Evolutionary conservation across 2,329 filamentous ascomycete genomes (phyloP).

Genomic region (Diaporthe longicolla): DNA sequence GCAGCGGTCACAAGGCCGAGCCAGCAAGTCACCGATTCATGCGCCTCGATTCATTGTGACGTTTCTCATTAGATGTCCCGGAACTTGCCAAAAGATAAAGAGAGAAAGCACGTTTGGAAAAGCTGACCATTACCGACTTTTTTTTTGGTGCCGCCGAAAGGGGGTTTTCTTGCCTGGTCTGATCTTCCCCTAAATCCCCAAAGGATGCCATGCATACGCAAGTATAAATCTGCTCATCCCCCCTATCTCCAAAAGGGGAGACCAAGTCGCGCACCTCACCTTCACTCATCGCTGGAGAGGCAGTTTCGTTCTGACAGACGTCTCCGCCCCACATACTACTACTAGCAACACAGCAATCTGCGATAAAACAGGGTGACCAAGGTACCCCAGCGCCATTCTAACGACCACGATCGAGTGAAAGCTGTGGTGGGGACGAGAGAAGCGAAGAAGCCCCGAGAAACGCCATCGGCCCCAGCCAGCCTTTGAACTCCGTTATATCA

Average conservation of each 20-base stretch:
- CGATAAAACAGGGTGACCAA: conserved; percentile 2
- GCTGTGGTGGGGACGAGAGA: not conserved
- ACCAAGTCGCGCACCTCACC: not conserved
- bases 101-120: not conserved
- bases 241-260: not conserved
- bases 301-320: not conserved
- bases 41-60: not conserved
- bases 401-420: not conserved
- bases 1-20: not conserved
- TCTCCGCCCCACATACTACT: conserved; percentile 6
- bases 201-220: conserved; percentile 3
- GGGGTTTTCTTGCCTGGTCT: conserved; percentile 11
- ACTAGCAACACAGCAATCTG: conserved; percentile 17
- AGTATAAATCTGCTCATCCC: not conserved
- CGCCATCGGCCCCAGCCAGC: conserved; percentile 18
- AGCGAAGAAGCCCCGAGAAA: conserved; percentile 7
- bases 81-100: conserved; percentile 8
- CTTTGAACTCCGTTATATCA: conserved; percentile 29
- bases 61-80: conserved; percentile 24
- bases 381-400: not conserved
- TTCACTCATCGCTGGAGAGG: not conserved
- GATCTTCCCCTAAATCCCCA: not conserved
- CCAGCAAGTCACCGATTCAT: not conserved
- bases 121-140: conserved; percentile 1
- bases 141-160: conserved; percentile 11